Evolutionary conservation across 768 basidiomycete genomes (phyloP).

Genomic region (Tricholoma flavovirens): DNA sequence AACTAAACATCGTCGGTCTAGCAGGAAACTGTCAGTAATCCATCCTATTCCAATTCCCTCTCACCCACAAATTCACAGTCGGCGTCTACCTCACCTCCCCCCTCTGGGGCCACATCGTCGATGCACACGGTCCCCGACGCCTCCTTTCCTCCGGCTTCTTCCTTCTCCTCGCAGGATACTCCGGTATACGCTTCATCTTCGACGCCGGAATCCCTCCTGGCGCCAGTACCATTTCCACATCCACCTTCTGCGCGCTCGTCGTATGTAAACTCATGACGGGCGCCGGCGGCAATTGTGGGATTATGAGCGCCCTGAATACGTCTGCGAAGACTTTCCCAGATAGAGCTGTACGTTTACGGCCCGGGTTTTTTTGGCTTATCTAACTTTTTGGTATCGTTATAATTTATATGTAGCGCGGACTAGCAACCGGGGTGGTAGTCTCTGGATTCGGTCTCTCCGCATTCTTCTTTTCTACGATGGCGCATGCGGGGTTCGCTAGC

Average conservation of each 20-base stretch:
- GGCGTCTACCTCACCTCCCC: no score
- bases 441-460: constrained; percentile 90
- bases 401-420: no score
- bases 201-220: no score
- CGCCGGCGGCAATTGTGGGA: constrained; percentile 67
- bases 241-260: no score
- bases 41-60: no score
- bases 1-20: constrained; percentile 73
- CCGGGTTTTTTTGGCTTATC: no score
- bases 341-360: constrained; percentile 48
- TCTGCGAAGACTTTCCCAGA: constrained; percentile 83
- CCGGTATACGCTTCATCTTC: no score
- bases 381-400: background rate
- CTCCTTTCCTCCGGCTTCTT: no score
- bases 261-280: constrained; percentile 55
- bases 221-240: no score
- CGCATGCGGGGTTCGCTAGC: constrained; percentile 65
- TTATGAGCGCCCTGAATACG: constrained; percentile 65
- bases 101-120: constrained; percentile 29
- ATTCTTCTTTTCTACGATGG: constrained; percentile 79
- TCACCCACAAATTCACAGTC: no score
- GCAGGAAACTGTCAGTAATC: constrained; percentile 22
- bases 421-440: constrained; percentile 57
- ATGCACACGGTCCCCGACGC: no score
- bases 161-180: no score